phyloP scores from a whole-genome alignment of 371 early-diverging fungal genomes.

The Blyttiomyces sp. region DNA sequence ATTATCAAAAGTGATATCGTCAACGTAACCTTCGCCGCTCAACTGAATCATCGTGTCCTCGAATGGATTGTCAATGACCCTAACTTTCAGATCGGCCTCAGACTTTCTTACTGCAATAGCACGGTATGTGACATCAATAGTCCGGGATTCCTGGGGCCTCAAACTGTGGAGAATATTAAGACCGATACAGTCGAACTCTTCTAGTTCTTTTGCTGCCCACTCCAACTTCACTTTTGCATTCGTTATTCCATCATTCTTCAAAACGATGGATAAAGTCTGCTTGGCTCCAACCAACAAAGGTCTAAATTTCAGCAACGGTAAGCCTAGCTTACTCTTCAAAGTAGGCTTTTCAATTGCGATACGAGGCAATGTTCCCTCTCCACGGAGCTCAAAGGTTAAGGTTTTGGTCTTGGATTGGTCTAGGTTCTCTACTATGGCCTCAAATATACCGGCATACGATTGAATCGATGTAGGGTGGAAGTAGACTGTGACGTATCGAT shows the following conservation, averaged over 20 bases:
- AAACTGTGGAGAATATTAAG: conserved; percentile 28
- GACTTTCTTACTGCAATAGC: conserved; percentile 36
- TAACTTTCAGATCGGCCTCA: conserved; percentile 43
- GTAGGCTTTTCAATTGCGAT: conserved; percentile 46
- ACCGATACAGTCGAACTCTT: conserved; percentile 38
- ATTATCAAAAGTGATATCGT: conserved; percentile 46
- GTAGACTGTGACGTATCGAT: conserved; percentile 42
- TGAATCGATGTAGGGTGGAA: conserved; percentile 57
- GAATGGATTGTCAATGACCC: conserved; percentile 50
- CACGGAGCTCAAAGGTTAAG: conserved; percentile 50
- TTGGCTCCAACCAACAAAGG: conserved; percentile 36
- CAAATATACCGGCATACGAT: conserved; percentile 51
- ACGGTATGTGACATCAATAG: conserved; percentile 38
- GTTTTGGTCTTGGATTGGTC: conserved; percentile 35
- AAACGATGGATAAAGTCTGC: conserved; percentile 35
- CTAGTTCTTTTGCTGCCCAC: conserved; percentile 36
- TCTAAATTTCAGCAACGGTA: conserved; percentile 42
- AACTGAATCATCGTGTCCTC: conserved; percentile 48
- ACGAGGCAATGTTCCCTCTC: conserved; percentile 57
- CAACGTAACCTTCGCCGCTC: conserved; percentile 47
- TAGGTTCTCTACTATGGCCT: conserved; percentile 53
- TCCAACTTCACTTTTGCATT: conserved; percentile 49
- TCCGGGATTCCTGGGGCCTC: conserved; percentile 33
- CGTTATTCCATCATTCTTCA: conserved; percentile 55
- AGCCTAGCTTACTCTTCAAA: conserved; percentile 29